Evolutionary conservation across 2,329 filamentous ascomycete species (phyloP).

Genomic region (Aspergillus unguis): DNA sequence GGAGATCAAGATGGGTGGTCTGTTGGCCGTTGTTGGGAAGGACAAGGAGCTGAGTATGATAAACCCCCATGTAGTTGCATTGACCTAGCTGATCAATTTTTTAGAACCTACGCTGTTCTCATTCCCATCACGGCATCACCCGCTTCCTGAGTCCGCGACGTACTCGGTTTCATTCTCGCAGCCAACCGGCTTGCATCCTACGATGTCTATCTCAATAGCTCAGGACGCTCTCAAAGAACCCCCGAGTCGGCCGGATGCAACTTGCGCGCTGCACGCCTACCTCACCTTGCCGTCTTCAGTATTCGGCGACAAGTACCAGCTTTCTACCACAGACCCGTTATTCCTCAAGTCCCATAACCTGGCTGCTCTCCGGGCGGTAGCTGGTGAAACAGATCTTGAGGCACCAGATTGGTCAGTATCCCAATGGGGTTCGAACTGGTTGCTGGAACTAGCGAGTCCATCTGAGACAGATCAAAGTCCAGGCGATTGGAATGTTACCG

Average conservation of each 20-base stretch:
- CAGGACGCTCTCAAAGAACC: constrained; percentile 48
- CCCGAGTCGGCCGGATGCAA: constrained; percentile 45
- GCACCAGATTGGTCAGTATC: constrained; percentile 76
- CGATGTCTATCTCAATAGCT: constrained; percentile 65
- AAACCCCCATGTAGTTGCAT: neutral
- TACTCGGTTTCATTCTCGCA: constrained; percentile 64
- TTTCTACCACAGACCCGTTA: constrained; percentile 56
- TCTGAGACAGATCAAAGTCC: constrained; percentile 1
- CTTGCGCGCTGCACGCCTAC: constrained; percentile 73
- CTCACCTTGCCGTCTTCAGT: constrained; percentile 76
- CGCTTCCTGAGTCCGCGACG: constrained; percentile 46
- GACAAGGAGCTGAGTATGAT: constrained; percentile 61
- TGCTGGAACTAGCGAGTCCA: constrained; percentile 69
- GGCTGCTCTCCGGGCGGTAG: constrained; percentile 62
- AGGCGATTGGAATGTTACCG: constrained; percentile 40
- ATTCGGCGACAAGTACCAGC: constrained; percentile 85
- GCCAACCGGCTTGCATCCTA: constrained; percentile 81
- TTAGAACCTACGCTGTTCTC: constrained; percentile 73
- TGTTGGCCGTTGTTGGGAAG: constrained; percentile 74
- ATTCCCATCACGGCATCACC: constrained; percentile 75
- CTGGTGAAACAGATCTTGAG: constrained; percentile 81
- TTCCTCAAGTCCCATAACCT: constrained; percentile 82
- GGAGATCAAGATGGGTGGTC: constrained; percentile 74
- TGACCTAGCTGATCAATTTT: neutral
- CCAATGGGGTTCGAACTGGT: constrained; percentile 73